Base-by-base conservation (phyloP, 2,329 filamentous ascomycete genomes). In the Beauveria brongniartii region DNA sequence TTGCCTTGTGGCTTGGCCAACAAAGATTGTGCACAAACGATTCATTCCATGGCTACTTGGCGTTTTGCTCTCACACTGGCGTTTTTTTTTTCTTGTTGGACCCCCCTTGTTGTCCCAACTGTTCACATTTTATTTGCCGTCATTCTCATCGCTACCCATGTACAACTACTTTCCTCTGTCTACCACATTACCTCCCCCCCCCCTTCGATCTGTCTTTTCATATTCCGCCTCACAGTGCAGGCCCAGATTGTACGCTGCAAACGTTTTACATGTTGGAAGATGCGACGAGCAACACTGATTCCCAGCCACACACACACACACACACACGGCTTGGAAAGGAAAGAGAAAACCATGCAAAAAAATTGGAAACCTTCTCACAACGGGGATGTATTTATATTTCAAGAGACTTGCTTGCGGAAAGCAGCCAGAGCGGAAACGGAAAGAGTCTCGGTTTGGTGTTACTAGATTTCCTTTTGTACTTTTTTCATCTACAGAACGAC, bases 91-190 rank as follows among this genome's bases (percentile, higher is more conserved):
- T 59, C 59, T 55, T 26, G 48, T 60, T 59, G 34, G 12, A 37
- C 34, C 6, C 51, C 10, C 34, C 20, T 24, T 24, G 26, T 41
- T 26, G 16, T 58, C 46, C 24, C 20, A 24, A 28, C 7, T 56
- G 7, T n/a, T 61, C 46, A 18, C n/a, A 4, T 28, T 57, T 46
- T 52, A n/a, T 41, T 24, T 55, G 16, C 7, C 7, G 28, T 62
- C 44, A 54, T 61, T 51, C 37, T 55, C 37, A 55, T 55, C 61
- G 61, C 59, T 59, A 68, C 61, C 64, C 67, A 57, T 75, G 74
- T 75, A 74, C 65, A 66, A 73, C 61, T 74, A 74, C 63, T 65
- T 61, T 69, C 70, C 67, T 68, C 40, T 24, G 55, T 40, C 51
- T 59, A 37, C 41, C 59, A 48, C 56, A 51, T 26, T 44, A 14